A percentile compares a stretch with the other conserved stretches of the same genome.
Evolutionary conservation across 208 protist species (phyloP).

Genomic region (Wallacemonas rigidus): DNA sequence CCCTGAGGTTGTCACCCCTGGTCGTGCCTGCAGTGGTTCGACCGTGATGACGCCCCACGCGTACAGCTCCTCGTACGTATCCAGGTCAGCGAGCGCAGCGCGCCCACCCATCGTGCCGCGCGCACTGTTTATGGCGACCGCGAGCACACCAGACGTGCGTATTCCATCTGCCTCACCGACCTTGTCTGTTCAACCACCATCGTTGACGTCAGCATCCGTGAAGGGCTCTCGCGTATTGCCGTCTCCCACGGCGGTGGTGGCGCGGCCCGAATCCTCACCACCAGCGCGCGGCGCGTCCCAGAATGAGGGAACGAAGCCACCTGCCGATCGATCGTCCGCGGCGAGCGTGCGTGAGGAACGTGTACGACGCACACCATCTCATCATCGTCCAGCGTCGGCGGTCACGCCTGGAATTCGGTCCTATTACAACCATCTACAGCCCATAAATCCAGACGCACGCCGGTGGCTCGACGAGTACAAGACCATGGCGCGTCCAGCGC

Average conservation of each 20-base stretch:
- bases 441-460: background rate
- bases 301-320: too few relatives aligned
- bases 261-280: too few relatives aligned
- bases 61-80: background rate
- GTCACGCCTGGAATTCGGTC: background rate
- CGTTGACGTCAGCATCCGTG: too few relatives aligned
- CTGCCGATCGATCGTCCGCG: too few relatives aligned
- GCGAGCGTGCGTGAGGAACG: too few relatives aligned
- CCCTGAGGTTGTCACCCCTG: background rate
- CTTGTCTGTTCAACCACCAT: background rate
- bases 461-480: conserved; percentile 4
- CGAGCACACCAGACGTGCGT: too few relatives aligned
- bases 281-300: too few relatives aligned
- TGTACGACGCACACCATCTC: background rate
- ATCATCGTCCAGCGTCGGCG: background rate
- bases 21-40: background rate
- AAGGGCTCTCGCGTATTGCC: too few relatives aligned
- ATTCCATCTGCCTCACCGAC: background rate
- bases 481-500: background rate
- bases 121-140: background rate
- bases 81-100: background rate
- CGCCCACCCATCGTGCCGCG: background rate
- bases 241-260: too few relatives aligned
- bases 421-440: conserved; percentile 12
- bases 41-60: background rate